Evolutionary conservation across 148 eudicot genomes (phyloP).

Genomic region (Vaccinium vitisidaea): DNA sequence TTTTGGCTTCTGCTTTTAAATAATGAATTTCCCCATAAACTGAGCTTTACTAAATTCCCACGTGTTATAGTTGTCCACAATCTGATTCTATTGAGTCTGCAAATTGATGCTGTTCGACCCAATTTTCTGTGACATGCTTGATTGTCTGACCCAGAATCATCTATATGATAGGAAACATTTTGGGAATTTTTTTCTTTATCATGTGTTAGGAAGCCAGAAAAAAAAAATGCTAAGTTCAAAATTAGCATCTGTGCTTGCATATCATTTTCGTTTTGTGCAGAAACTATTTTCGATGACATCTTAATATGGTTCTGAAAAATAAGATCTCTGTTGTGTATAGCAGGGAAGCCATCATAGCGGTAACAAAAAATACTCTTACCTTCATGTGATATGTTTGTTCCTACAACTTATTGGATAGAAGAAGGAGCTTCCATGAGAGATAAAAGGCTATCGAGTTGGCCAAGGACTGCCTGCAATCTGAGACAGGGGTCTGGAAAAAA

Average conservation of each 20-base stretch:
- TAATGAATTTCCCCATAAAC: background rate
- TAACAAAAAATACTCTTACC: background rate
- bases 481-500: background rate
- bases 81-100: background rate
- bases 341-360: background rate
- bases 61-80: background rate
- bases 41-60: background rate
- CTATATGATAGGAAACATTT: background rate
- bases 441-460: slow-evolving; percentile 17
- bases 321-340: background rate
- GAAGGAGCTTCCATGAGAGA: slow-evolving; percentile 7
- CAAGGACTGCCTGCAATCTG: slow-evolving; percentile 3
- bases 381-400: background rate
- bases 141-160: background rate
- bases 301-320: background rate
- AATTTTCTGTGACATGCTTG: background rate
- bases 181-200: background rate
- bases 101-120: background rate
- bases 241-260: background rate
- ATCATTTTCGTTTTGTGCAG: background rate
- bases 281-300: background rate
- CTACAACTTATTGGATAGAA: background rate
- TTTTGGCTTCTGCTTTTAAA: background rate
- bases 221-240: background rate
- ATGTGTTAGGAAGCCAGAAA: background rate